phyloP scores from a whole-genome alignment of 495 filamentous ascomycete species.

The Patellaria atrata region DNA sequence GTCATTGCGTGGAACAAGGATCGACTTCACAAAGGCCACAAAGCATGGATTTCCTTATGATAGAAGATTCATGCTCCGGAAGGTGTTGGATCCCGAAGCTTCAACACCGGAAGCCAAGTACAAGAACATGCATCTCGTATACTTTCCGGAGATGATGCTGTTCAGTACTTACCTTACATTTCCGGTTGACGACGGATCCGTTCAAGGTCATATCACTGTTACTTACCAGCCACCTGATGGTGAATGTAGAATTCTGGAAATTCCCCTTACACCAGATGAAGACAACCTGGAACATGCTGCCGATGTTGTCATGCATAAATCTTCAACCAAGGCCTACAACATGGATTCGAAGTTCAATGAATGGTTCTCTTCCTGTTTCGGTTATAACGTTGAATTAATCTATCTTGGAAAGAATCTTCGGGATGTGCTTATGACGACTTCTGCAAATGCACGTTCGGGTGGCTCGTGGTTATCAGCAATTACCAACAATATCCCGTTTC shows the following conservation, averaged over 20 bases:
- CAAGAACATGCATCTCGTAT: conserved; percentile 51
- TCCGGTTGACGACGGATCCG: conserved; percentile 16
- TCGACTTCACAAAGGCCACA: conserved; percentile 42
- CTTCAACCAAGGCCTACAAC: conserved; percentile 47
- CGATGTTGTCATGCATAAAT: conserved; percentile 47
- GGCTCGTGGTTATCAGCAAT: conserved; percentile 36
- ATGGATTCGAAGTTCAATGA: conserved; percentile 51
- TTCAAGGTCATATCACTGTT: conserved; percentile 36
- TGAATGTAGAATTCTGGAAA: conserved; percentile 29
- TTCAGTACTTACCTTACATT: conserved; percentile 46
- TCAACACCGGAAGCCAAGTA: conserved; percentile 3
- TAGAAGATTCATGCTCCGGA: conserved; percentile 64
- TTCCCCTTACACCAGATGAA: conserved; percentile 46
- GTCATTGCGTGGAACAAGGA: conserved; percentile 50
- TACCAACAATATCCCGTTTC: conserved; percentile 26
- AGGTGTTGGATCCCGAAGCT: conserved; percentile 30
- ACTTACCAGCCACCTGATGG: conserved; percentile 35
- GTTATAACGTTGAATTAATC: conserved; percentile 48
- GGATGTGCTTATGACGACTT: conserved; percentile 41
- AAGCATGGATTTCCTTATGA: conserved; percentile 61
- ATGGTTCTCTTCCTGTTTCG: conserved; percentile 65
- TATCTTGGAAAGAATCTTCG: conserved; percentile 53
- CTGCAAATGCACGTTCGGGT: conserved; percentile 28
- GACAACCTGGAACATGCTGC: conserved; percentile 35
- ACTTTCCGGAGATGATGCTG: conserved; percentile 49